These are phyloP conservation scores for Dissophora globulifera DNA, from an alignment of 192 early-diverging fungal genomes.

Conservation along the genomic window DNA sequence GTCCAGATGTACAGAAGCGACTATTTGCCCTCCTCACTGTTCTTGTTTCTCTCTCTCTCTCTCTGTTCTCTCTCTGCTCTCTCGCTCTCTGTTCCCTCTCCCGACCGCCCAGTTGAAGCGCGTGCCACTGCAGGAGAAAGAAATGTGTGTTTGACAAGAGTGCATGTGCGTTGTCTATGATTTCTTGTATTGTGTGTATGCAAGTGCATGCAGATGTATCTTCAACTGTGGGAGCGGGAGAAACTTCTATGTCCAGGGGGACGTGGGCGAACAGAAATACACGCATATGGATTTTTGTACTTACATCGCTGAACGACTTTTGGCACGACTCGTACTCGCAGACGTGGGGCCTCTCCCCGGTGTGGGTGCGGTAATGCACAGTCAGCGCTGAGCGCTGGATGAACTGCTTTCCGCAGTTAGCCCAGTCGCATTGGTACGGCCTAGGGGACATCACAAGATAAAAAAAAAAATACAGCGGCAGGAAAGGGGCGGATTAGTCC, in stretches of 20 bases:
- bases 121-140: not conserved
- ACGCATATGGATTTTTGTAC: no score
- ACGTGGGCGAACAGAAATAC: no score
- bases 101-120: no score
- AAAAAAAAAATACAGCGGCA: not conserved
- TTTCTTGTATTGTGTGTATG: slow-evolving; percentile 62
- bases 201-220: no score
- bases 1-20: no score
- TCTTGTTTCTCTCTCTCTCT: no score
- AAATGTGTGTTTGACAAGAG: not conserved
- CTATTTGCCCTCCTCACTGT: no score
- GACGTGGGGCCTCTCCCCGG: slow-evolving; percentile 75
- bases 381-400: slow-evolving; percentile 83
- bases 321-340: slow-evolving; percentile 73
- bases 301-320: slow-evolving; percentile 79
- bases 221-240: no score
- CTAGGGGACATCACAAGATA: slow-evolving; percentile 3
- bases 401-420: slow-evolving; percentile 78
- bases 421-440: slow-evolving; percentile 71
- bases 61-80: no score
- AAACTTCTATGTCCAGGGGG: no score
- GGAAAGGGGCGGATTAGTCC: no score
- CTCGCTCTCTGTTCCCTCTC: no score
- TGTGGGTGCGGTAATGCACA: slow-evolving; percentile 79
- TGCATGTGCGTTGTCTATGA: not conserved